Evolutionary conservation across 2,329 filamentous ascomycete species (phyloP).

Genomic region (Teratosphaeria viscida): DNA sequence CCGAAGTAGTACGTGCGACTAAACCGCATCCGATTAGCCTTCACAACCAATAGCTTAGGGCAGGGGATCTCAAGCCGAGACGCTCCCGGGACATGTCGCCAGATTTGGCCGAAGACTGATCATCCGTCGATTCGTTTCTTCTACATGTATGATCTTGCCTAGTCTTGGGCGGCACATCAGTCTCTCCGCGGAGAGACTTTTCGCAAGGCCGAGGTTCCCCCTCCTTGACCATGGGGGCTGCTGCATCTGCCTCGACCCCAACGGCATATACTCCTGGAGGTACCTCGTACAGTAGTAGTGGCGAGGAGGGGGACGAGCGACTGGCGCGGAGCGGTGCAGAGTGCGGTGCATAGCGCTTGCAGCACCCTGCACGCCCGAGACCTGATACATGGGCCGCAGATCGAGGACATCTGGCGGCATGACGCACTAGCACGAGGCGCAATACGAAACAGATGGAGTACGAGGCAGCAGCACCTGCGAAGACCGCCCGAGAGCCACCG

Average conservation of each 20-base stretch:
- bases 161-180: neutral
- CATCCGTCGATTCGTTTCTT: neutral
- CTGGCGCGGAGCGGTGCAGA: neutral
- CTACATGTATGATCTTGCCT: neutral
- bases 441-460: neutral
- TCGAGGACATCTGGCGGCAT: neutral
- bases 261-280: too few species aligned
- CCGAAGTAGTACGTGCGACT: neutral
- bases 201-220: neutral
- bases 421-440: neutral
- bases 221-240: neutral
- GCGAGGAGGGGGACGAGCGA: neutral
- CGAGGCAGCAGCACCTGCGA: neutral
- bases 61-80: neutral
- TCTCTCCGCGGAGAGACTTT: neutral
- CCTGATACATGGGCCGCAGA: neutral
- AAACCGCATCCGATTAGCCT: neutral
- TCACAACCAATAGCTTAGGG: neutral
- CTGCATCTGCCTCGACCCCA: neutral
- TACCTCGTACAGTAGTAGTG: too few species aligned
- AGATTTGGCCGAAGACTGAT: neutral
- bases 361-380: neutral
- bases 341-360: neutral
- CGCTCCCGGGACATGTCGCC: neutral
- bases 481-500: neutral